Conservation (phyloP, 768 basidiomycete genomes). For the Kwoniella sp. region DNA sequence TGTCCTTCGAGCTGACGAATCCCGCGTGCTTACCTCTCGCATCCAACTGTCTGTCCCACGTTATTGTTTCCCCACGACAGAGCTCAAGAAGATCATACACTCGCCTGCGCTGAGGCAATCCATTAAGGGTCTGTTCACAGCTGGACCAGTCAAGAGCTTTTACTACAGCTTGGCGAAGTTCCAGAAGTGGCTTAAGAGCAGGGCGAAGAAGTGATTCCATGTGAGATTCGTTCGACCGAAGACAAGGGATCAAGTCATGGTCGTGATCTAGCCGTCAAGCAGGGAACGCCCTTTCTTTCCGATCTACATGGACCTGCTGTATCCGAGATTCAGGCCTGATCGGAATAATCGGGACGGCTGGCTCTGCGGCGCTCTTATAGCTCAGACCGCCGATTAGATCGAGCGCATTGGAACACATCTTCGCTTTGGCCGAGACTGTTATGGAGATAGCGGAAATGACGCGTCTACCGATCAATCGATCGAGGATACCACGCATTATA, state of each 20-base stretch:
- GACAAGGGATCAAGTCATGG: neutral
- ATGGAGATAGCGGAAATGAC: too few species aligned
- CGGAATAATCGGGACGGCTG: too few species aligned
- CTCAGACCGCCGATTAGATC: too few species aligned
- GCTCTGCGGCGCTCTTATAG: too few species aligned
- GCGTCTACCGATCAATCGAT: too few species aligned
- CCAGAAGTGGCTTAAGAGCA: slow-evolving; percentile 75
- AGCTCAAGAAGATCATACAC: slow-evolving; percentile 75
- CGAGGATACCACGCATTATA: slow-evolving; percentile 27
- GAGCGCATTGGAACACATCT: too few species aligned
- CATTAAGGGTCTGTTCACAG: slow-evolving; percentile 80
- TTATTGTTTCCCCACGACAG: slow-evolving; percentile 56
- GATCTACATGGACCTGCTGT: too few species aligned
- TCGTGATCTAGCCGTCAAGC: too few species aligned
- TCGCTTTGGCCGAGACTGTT: too few species aligned
- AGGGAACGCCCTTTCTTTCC: too few species aligned
- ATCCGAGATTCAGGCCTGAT: too few species aligned
- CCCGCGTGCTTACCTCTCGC: neutral
- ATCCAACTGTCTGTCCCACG: neutral
- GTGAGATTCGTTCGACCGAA: neutral
- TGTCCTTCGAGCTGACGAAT: too few species aligned
- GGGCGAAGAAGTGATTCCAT: slow-evolving; percentile 17
- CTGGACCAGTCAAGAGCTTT: slow-evolving; percentile 75
- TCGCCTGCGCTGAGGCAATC: slow-evolving; percentile 82
- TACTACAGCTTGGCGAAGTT: slow-evolving; percentile 77